Evolutionary conservation across 176 grass and related monocot species (phyloP), one percentile per base, ranked within the genome.

Genomic region (Oryza australiensis): DNA sequence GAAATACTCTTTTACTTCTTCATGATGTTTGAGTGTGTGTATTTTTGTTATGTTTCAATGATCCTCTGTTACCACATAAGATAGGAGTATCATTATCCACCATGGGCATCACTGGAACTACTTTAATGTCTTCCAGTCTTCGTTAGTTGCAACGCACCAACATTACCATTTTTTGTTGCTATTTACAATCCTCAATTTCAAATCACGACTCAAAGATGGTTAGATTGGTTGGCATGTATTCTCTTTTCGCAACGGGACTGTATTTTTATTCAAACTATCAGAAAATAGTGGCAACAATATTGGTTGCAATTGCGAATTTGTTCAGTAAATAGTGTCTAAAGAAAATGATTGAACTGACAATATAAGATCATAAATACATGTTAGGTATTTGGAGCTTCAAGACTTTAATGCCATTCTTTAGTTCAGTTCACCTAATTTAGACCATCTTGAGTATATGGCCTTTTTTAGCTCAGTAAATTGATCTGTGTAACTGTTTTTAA

Each of bases 1-100:
- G 22, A 70, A 64, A 81, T 37, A 70, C 5, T 78, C 40, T 80
- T 80, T 51, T 55, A 2, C n/a, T 38, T 22, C 14, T 80, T 32
- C 32, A 40, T 70, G 46, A 32, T 22, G 10, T 68, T 69, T 12
- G 16, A 69, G 68, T 27, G 9, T 41, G 9, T 41, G 40, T 68
- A 2, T 37, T 69, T 18, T 69, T 22, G 24, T 7, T 42, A 65
- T 80, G 13, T 68, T 55, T 26, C 64, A 35, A 16, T 38, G 45
- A 69, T 69, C 65, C 45, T 9, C 9, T n/a, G 40, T 46, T 13
- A 46, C 43, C 43, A 46, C 43, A 46, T 13, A 46, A 14, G 43
- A 46, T 14, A 46, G 43, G 43, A 46, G 12, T 46, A 46, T 46
- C 43, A 46, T 14, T 46, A 46, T 37, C 35, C 13, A 14, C 43